phyloP scores from a whole-genome alignment of 2,329 filamentous ascomycete species.

The Beauveria rudraprayagi region DNA sequence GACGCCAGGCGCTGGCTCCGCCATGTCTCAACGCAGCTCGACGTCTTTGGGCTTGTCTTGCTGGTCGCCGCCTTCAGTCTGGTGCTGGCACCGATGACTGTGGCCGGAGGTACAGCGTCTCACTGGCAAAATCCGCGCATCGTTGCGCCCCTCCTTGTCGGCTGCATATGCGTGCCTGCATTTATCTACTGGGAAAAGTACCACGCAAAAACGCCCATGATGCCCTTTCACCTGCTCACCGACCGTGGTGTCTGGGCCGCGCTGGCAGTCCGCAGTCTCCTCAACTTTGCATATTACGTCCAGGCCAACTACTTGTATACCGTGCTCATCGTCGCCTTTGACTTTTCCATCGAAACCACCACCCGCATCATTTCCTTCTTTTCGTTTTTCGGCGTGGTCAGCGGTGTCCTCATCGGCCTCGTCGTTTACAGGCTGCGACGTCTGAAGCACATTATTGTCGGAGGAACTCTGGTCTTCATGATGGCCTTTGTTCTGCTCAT shows the following conservation, averaged over 20 bases:
- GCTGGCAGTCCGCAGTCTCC: conserved; percentile 42
- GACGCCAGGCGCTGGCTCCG: conserved; percentile 2
- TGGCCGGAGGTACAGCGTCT: conserved; percentile 40
- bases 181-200: conserved; percentile 48
- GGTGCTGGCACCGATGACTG: conserved; percentile 43
- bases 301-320: conserved; percentile 55
- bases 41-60: conserved; percentile 39
- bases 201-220: conserved; percentile 40
- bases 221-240: conserved; percentile 49
- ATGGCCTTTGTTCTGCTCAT: conserved; percentile 50
- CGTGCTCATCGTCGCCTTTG: conserved; percentile 49
- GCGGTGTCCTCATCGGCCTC: conserved; percentile 42
- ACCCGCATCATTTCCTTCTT: conserved; percentile 51
- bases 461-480: conserved; percentile 47
- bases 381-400: conserved; percentile 44
- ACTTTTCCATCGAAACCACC: conserved; percentile 45
- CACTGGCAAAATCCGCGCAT: conserved; percentile 45
- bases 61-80: conserved; percentile 39
- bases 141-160: conserved; percentile 42
- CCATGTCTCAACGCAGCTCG: conserved; percentile 50
- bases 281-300: conserved; percentile 47
- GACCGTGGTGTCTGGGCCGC: conserved; percentile 56
- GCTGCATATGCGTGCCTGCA: conserved; percentile 37
- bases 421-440: conserved; percentile 44
- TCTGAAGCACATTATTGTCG: conserved; percentile 51